These are phyloP conservation scores for Diplogelasinospora grovesii DNA, from an alignment of 495 filamentous ascomycete species.

Conservation along the genomic window DNA sequence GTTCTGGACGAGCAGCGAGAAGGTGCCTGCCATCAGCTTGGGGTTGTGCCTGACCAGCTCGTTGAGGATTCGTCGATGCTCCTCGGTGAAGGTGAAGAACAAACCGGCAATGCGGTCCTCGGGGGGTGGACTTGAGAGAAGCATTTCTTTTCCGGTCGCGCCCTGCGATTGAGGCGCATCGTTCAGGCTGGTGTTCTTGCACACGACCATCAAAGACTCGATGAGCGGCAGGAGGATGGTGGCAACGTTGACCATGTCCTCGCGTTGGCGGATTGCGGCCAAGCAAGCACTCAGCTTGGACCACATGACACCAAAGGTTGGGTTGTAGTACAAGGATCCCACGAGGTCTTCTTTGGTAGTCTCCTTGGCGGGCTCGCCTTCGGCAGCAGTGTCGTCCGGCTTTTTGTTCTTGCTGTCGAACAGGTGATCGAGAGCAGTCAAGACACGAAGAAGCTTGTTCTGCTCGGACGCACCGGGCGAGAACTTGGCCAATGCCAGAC, in stretches of 20 bases:
- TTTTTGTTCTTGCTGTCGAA: conserved; percentile 68
- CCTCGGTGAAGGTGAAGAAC: conserved; percentile 98
- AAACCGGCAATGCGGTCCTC: conserved; percentile 79
- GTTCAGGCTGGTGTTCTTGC: conserved; percentile 88
- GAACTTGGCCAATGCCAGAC: conserved; percentile 88
- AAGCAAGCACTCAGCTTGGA: conserved; percentile 89
- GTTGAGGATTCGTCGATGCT: conserved; percentile 96
- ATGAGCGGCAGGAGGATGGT: conserved; percentile 91
- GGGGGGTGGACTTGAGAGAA: conserved; percentile 67
- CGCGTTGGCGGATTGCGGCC: conserved; percentile 76
- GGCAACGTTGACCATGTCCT: conserved; percentile 93
- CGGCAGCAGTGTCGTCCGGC: conserved; percentile 50
- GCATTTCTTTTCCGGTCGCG: conserved; percentile 56
- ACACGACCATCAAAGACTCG: conserved; percentile 96
- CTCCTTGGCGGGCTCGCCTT: conserved; percentile 45
- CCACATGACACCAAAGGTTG: conserved; percentile 87
- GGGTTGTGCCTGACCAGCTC: conserved; percentile 95
- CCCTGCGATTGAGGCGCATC: conserved; percentile 48
- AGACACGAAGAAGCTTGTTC: conserved; percentile 85
- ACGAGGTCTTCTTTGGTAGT: conserved; percentile 73
- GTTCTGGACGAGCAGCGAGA: conserved; percentile 93
- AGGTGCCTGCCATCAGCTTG: conserved; percentile 96
- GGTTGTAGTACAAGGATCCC: conserved; percentile 78
- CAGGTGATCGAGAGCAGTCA: conserved; percentile 92
- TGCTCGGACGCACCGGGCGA: conserved; percentile 93